Conservation (phyloP, 768 basidiomycete species). For the Amanita pseudoporphyria region DNA sequence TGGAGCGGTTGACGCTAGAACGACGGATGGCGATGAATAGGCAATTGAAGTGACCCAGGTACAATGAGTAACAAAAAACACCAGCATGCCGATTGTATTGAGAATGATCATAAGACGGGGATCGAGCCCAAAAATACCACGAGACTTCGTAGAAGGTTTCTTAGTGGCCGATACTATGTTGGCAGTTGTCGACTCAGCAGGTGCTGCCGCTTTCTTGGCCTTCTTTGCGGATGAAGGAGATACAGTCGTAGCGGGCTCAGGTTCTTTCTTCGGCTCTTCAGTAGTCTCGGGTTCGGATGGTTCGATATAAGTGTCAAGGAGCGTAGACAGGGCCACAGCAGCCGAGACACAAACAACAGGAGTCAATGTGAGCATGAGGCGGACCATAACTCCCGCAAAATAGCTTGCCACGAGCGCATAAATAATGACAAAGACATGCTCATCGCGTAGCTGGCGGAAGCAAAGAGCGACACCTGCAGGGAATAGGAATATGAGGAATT, state of each 20-base stretch:
- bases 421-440: slow-evolving; percentile 97
- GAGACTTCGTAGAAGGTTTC: slow-evolving; percentile 21
- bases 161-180: slow-evolving; percentile 34
- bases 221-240: slow-evolving; percentile 41
- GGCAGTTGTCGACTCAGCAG: slow-evolving; percentile 21
- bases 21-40: slow-evolving; percentile 97
- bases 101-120: slow-evolving; percentile 67
- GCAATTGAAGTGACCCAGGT: slow-evolving; percentile 93
- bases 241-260: slow-evolving; percentile 15
- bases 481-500: slow-evolving; percentile 96
- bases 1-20: slow-evolving; percentile 65
- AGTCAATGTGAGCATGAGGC: slow-evolving; percentile 94
- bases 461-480: slow-evolving; percentile 92
- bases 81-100: slow-evolving; percentile 68
- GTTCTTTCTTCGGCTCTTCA: slow-evolving; percentile 23
- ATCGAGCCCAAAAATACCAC: slow-evolving; percentile 81
- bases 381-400: slow-evolving; percentile 99
- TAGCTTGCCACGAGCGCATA: slow-evolving; percentile 94
- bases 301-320: slow-evolving; percentile 88
- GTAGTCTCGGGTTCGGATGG: slow-evolving; percentile 52
- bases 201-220: slow-evolving; percentile 41
- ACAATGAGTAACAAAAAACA: slow-evolving; percentile 92
- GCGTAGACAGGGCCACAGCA: slow-evolving; percentile 81
- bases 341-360: slow-evolving; percentile 93
- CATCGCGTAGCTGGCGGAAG: slow-evolving; percentile 91